Base-by-base conservation (phyloP, 257 asterid genomes). In the Cordia subcordata region DNA sequence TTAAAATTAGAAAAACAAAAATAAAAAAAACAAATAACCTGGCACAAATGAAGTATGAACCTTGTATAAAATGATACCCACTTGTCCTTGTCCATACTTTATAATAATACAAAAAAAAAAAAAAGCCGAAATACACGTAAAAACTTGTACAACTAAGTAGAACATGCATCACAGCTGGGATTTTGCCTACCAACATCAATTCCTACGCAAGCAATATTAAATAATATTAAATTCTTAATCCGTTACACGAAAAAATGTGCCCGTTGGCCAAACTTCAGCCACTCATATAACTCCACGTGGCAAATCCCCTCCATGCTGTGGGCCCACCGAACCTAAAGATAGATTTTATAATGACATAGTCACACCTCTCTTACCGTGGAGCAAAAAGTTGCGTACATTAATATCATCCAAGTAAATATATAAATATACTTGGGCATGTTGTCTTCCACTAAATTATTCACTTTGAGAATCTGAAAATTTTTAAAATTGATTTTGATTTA, bases 91-190 rank as follows among this genome's bases (percentile, higher is more conserved):
- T 6, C 35, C 35, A 27, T 27, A 27, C 35, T 27, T 27, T 27
- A n/a, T n/a, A n/a, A n/a, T 27, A 27, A 27, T 27, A 27, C 35
- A 27, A 35, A n/a, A n/a, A n/a, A n/a, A n/a, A n/a, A n/a, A n/a
- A n/a, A n/a, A 35, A 37, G 60, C 50, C 50, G 40, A 4, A 23
- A 27, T 10, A 47, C n/a, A 49, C 37, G 47, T 8, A 27, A 61
- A 55, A 54, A 54, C 50, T 19, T 32, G 15, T 17, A 64, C 62
- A 55, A 49, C 68, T 56, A 47, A 14, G 63, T 32, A 8, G 63
- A 65, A 15, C 63, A 47, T 35, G 70, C 47, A 66, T 12, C 0
- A 50, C 60, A 58, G 71, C 55, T 40, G 65, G 47, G 12, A 0
- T 49, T n/a, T 58, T 23, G 23, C 53, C 37, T 9, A 49, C n/a